Conservation (phyloP, 202 grass and related monocot genomes). For the Sporobolus alterniflorus region DNA sequence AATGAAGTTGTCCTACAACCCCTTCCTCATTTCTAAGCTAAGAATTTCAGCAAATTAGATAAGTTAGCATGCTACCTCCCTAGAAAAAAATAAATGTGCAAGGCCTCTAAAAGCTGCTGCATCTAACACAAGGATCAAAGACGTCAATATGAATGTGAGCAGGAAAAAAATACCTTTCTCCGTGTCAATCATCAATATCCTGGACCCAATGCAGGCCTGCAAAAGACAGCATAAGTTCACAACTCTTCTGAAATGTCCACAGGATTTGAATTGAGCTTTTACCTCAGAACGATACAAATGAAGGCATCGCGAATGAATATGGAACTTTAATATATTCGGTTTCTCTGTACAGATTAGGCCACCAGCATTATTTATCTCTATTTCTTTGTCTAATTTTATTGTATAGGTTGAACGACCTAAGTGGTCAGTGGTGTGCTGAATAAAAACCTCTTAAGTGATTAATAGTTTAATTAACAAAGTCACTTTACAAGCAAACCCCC, state of each 20-base stretch:
- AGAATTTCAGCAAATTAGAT: conserved; percentile 21
- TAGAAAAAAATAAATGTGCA: conserved; percentile 48
- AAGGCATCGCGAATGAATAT: neutral
- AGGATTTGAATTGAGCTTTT: neutral
- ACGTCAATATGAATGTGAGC: conserved; percentile 34
- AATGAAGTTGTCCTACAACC: conserved; percentile 31
- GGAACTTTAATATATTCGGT: neutral
- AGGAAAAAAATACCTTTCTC: conserved; percentile 2
- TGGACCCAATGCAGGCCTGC: conserved; percentile 66
- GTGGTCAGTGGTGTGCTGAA: neutral
- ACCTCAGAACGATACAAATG: neutral
- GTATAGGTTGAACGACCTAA: neutral
- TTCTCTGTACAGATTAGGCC: neutral
- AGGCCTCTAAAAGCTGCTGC: conserved; percentile 15
- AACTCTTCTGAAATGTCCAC: neutral
- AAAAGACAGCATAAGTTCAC: conserved; percentile 13
- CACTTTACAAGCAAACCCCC: neutral
- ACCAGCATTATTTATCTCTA: neutral
- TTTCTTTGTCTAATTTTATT: neutral
- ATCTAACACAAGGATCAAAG: conserved; percentile 23
- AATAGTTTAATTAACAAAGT: neutral
- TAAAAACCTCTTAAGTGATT: neutral
- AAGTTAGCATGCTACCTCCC: conserved; percentile 26
- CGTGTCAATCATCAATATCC: conserved; percentile 66
- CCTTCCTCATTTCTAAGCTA: conserved; percentile 29